Conservation (phyloP, 805 yeast species). For the Candida tibetensis region DNA sequence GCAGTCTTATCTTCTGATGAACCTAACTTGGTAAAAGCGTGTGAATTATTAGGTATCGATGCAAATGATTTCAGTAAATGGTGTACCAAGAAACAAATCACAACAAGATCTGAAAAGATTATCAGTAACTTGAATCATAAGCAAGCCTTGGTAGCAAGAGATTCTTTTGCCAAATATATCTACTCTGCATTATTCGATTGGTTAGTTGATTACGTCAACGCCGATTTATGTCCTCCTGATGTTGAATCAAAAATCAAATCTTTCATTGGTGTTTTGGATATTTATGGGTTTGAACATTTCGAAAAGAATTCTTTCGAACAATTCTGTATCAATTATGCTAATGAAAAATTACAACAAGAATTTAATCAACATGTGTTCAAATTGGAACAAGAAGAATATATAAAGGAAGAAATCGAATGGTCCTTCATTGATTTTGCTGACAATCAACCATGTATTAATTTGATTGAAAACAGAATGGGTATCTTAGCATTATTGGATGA, state of each 20-base stretch:
- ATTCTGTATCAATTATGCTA: constrained; percentile 95
- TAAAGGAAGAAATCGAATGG: constrained; percentile 93
- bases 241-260: constrained; percentile 57
- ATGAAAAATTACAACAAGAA: constrained; percentile 95
- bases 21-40: constrained; percentile 76
- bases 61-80: constrained; percentile 76
- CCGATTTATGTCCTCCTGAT: constrained; percentile 75
- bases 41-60: constrained; percentile 80
- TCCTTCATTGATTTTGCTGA: constrained; percentile 93
- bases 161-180: constrained; percentile 93
- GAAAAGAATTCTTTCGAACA: constrained; percentile 94
- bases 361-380: constrained; percentile 97
- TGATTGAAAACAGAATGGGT: constrained; percentile 88
- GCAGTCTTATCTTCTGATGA: constrained; percentile 83
- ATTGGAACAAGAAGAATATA: constrained; percentile 93
- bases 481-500: constrained; percentile 86
- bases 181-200: constrained; percentile 93
- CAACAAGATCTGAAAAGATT: constrained; percentile 90
- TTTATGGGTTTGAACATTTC: constrained; percentile 96
- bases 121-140: constrained; percentile 72
- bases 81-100: constrained; percentile 88
- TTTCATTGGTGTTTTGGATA: constrained; percentile 95
- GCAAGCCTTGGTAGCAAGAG: constrained; percentile 89
- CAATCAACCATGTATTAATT: constrained; percentile 92
- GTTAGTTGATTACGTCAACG: constrained; percentile 83